Evolutionary conservation across 805 yeast species (phyloP), one percentile per base, ranked within the genome.

Genomic region (Pichia insulana): DNA sequence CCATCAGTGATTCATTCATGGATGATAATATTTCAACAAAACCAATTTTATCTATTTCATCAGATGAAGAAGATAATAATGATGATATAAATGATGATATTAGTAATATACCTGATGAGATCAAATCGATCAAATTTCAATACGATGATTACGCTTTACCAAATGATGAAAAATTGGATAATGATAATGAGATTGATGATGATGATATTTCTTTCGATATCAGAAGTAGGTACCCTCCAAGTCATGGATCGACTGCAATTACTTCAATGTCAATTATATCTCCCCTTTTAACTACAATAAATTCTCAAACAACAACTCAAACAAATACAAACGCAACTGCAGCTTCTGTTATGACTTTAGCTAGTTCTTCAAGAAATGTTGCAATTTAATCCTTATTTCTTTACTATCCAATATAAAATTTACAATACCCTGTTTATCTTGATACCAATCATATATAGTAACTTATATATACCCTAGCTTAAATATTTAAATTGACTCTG

Each of bases 41-140:
- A 19, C 74, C 76, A 0, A 53, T 71, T 31, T 62, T 69, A 45
- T 70, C 74, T 31, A 54, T 69, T 9, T 54, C 48, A 4, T 54
- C 48, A 3, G 48, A 47, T 18, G 44, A 41, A 26, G 49, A 43
- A 9, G 36, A 32, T 2, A 26, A 33, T 6, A 4, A 26, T 26
- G 36, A 32, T 6, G 18, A 11, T 5, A 17, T 17, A 3, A 17
- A 25, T 12, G 12, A 33, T 25, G 18, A 32, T 26, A 19, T 7
- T 35, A 20, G 15, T 13, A 16, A 35, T 35, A n/a, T 13, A 7
- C 17, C 9, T 13, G 18, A 35, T 22, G 12, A 26, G 7, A 15
- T n/a, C 10, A 10, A 28, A 12, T 28, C 13, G 6, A 28, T 12
- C 31, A 15, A 32, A 13, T 11, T 10, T n/a, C 34, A 35, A 15